phyloP scores from a whole-genome alignment of 257 asterid species.

The Nicotiana knightiana region DNA sequence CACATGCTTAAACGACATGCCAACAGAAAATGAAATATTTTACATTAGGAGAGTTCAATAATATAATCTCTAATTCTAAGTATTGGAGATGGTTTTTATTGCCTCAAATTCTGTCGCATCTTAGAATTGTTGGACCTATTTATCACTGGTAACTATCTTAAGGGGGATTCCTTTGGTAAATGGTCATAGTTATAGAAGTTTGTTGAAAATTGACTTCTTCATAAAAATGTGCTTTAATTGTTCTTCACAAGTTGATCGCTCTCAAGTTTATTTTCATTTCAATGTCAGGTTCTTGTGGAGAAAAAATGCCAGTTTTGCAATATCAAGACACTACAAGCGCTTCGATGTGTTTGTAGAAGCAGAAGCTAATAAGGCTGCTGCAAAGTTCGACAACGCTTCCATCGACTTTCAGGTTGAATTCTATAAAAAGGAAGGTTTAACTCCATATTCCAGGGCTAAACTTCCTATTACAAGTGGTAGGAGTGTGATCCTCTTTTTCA shows the following conservation, averaged over 20 bases:
- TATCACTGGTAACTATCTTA: background rate
- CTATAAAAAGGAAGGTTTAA: constrained; percentile 76
- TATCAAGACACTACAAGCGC: constrained; percentile 88
- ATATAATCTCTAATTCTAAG: no score
- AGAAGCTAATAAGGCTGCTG: constrained; percentile 93
- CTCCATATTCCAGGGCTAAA: constrained; percentile 65
- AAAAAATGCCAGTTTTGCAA: constrained; percentile 85
- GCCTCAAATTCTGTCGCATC: background rate
- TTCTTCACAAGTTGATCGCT: background rate
- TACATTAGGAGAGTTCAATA: background rate
- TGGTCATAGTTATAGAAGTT: background rate
- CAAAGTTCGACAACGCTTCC: constrained; percentile 76
- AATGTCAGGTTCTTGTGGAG: constrained; percentile 82
- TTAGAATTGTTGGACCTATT: background rate
- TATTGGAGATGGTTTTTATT: background rate
- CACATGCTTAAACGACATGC: background rate
- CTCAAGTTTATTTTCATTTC: background rate
- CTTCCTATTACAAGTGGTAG: constrained; percentile 82
- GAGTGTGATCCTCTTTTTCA: background rate
- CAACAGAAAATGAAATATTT: background rate
- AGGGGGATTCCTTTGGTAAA: background rate
- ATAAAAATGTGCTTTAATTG: background rate
- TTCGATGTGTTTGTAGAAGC: constrained; percentile 92
- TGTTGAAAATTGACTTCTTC: background rate
- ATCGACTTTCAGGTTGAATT: constrained; percentile 86